Base-by-base conservation (phyloP, 2,329 filamentous ascomycete species). In the Sporothrix brunneoviolacea region DNA sequence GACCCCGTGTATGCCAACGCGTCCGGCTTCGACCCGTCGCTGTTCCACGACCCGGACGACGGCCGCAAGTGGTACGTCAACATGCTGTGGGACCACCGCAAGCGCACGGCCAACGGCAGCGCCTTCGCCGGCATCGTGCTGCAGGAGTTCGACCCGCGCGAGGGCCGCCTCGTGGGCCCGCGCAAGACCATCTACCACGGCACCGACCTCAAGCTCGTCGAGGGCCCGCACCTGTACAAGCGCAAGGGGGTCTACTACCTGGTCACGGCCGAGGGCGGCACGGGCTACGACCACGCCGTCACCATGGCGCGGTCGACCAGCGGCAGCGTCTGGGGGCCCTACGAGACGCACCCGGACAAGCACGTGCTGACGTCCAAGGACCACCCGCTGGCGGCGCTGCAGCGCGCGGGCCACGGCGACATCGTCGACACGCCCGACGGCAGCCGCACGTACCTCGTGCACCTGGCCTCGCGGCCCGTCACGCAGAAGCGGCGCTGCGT, bases 1-100 rank as follows among this genome's bases (percentile, higher is more conserved):
- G 79, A 83, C 44, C 79, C 80, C 0, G 61, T 78, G 7, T 79
- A 77, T 57, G 68, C 72, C 59, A 83, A 82, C 59, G 78, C 76
- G 0, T 54, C 55, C 9, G 55, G 55, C 38, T 83, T 84, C 57
- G 80, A 84, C 57, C 80, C 80, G 0, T 77, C 73, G 1, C 64
- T 81, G 4, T 81, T 80, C 61, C 77, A 80, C 59, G 77, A 81
- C 51, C 50, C 45, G 12, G 72, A 75, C 32, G 70, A 77, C 48
- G 77, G 76, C 15, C 66, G 63, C 45, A 79, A 79, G 58, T 80
- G 73, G 71, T 76, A 79, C 55, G 68, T 74, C 57, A 80, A 79
- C 58, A 79, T 79, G 77, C 61, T 77, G 8, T 72, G 70, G 65
- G 77, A 80, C 58, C 75, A 80, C 56, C 73, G 75, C 8, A 61